Base-by-base conservation (phyloP, 768 basidiomycete species). In the Chlorophyllum brunneum region DNA sequence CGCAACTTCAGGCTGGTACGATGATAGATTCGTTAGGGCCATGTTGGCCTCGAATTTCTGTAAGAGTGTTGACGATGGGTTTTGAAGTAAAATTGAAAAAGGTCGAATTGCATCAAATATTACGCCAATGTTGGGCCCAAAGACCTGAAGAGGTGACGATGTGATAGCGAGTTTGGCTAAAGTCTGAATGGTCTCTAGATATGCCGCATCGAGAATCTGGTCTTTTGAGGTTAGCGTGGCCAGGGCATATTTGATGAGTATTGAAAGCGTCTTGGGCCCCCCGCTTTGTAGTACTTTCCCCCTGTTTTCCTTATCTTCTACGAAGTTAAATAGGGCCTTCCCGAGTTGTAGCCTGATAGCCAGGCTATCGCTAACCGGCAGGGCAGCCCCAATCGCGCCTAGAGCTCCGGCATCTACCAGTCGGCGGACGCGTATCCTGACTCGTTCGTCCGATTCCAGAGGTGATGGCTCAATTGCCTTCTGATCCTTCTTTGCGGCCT, bases 11-110 rank as follows among this genome's bases (percentile, higher is more conserved):
- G 82, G 71, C 43, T 79, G 80, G 46, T 90, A 78, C 15, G 93
- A 94, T 0, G 95, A 85, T 37, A 98, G 70, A 65, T 99, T 99
- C 6, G 97, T 99, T 47, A 99, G 75, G 1, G 93, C 95, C 95
- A 98, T 98, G 59, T 95, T 74, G 3, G 85, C 83, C 67, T 99
- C 97, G 61, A 99, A 99, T 34, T 80, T 79, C 62, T 97, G 92
- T 5, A 98, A 72, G 29, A 88, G 78, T 40, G 70, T 84, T 7
- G 91, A 80, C 0, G 81, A 76, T 1, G 81, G 69, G 61, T 88
- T 83, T 34, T 81, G 78, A 30, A 98, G 74, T 50, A 97, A 71
- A 24, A 82, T 63, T 7, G 87, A 80, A 44, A 98, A 74, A 0
- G 94, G 94, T 2, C 85, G 79, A 51, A 97, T 82, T n/a, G 83